Evolutionary conservation across 257 asterid species (phyloP).

Genomic region (Capsicum pubescens): DNA sequence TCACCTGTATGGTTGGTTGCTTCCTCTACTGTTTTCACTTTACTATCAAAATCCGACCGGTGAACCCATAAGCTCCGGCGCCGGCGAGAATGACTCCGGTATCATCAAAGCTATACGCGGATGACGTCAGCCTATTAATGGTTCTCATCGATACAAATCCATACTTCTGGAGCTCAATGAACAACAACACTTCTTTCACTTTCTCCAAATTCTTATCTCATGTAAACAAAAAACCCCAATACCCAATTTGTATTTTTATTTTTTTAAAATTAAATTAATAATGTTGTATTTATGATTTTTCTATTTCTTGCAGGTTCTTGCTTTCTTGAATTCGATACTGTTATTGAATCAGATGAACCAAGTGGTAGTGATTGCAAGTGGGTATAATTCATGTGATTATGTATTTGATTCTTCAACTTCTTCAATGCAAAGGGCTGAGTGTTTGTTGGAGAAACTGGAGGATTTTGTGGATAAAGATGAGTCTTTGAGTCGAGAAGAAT

Average conservation of each 20-base stretch:
- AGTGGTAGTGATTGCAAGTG: conserved; percentile 87
- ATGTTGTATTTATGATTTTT: background rate
- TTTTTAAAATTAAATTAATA: background rate
- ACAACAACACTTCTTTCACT: conserved; percentile 53
- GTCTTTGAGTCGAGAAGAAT: conserved; percentile 58
- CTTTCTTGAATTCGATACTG: conserved; percentile 78
- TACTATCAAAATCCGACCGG: background rate
- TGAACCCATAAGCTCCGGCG: no score
- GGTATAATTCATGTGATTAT: conserved; percentile 71
- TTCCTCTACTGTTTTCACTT: no score
- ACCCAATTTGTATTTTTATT: background rate
- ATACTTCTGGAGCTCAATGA: conserved; percentile 77
- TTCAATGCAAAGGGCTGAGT: conserved; percentile 65
- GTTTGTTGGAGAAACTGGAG: conserved; percentile 68
- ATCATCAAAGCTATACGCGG: conserved; percentile 41
- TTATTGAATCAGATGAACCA: conserved; percentile 80
- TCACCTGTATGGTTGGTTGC: no score
- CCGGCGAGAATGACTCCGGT: conserved; percentile 26
- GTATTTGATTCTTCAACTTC: conserved; percentile 73
- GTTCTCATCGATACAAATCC: conserved; percentile 83
- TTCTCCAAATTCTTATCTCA: conserved; percentile 77
- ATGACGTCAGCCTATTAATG: conserved; percentile 88
- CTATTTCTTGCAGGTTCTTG: conserved; percentile 59
- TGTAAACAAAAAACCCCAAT: conserved; percentile 44
- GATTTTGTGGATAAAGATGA: conserved; percentile 77